These are phyloP conservation scores for Septoria petroselini DNA, from an alignment of 2,329 filamentous ascomycete genomes.

Conservation along the genomic window DNA sequence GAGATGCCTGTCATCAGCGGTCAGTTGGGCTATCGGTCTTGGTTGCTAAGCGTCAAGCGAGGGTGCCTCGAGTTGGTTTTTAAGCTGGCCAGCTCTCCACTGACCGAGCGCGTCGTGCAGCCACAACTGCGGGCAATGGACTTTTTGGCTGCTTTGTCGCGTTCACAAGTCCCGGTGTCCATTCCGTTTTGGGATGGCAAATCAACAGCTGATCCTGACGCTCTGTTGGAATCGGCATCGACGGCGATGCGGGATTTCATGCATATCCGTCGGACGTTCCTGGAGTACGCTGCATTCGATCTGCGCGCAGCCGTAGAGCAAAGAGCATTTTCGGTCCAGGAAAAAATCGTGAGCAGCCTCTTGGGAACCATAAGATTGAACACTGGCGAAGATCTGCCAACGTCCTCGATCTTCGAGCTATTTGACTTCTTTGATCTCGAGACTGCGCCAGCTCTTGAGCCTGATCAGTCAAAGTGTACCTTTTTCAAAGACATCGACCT, in stretches of 20 bases:
- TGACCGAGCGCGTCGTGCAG: slow-evolving; percentile 73
- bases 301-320: slow-evolving; percentile 62
- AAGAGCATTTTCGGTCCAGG: slow-evolving; percentile 51
- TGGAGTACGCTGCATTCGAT: slow-evolving; percentile 84
- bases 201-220: slow-evolving; percentile 58
- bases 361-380: slow-evolving; percentile 70
- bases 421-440: slow-evolving; percentile 82
- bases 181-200: slow-evolving; percentile 72
- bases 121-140: slow-evolving; percentile 75
- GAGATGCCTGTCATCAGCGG: slow-evolving; percentile 55
- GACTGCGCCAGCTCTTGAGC: slow-evolving; percentile 46
- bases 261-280: slow-evolving; percentile 68
- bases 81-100: slow-evolving; percentile 76
- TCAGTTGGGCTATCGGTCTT: slow-evolving; percentile 36
- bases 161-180: slow-evolving; percentile 68
- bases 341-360: slow-evolving; percentile 58
- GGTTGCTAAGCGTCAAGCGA: slow-evolving; percentile 45
- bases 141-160: slow-evolving; percentile 73
- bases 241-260: slow-evolving; percentile 74
- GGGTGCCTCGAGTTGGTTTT: slow-evolving; percentile 61
- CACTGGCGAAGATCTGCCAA: slow-evolving; percentile 62
- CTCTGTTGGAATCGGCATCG: slow-evolving; percentile 66
- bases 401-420: slow-evolving; percentile 81
- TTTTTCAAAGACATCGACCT: slow-evolving; percentile 67
- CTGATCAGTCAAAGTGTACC: slow-evolving; percentile 48